phyloP scores from a whole-genome alignment of 768 basidiomycete genomes.

The Tricholoma terreum region DNA sequence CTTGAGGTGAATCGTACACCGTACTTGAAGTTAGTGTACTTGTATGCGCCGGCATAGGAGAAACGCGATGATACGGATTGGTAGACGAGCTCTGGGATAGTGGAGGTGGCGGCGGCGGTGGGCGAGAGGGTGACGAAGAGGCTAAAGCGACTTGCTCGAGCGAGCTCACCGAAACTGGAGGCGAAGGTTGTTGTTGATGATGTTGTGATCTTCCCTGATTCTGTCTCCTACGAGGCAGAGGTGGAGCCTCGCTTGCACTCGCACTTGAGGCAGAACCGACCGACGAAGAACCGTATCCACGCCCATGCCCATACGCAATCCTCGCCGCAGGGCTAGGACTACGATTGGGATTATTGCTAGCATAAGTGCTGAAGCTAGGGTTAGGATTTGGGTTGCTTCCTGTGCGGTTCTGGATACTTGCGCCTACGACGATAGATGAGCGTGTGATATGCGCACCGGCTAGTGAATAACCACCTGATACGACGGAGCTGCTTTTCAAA shows the following conservation, averaged over 20 bases:
- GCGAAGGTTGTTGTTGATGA: constrained; percentile 30
- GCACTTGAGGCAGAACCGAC: background rate
- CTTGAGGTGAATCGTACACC: background rate
- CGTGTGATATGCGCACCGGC: constrained; percentile 26
- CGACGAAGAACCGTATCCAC: background rate
- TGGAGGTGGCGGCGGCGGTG: background rate
- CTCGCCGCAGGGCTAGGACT: background rate
- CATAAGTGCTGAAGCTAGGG: background rate
- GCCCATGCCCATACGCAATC: too few relatives aligned
- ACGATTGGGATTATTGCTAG: background rate
- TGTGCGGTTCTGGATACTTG: constrained; percentile 26
- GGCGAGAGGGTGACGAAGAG: background rate
- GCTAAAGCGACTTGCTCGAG: constrained; percentile 48
- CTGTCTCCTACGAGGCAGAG: constrained; percentile 30
- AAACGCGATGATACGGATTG: background rate
- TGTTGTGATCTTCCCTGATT: constrained; percentile 8
- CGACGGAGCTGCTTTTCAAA: constrained; percentile 56
- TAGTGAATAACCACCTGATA: constrained; percentile 31
- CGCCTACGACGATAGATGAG: constrained; percentile 36
- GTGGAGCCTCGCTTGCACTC: constrained; percentile 14
- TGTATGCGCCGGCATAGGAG: background rate
- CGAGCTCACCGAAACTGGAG: constrained; percentile 41
- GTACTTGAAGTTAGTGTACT: background rate
- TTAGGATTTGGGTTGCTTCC: constrained; percentile 14
- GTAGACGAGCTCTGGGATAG: background rate